A percentile compares a stretch with the other conserved stretches of the same genome.
Conservation (phyloP, 1,284 basidiomycete species). For the Ganoderma leucocontextum region DNA sequence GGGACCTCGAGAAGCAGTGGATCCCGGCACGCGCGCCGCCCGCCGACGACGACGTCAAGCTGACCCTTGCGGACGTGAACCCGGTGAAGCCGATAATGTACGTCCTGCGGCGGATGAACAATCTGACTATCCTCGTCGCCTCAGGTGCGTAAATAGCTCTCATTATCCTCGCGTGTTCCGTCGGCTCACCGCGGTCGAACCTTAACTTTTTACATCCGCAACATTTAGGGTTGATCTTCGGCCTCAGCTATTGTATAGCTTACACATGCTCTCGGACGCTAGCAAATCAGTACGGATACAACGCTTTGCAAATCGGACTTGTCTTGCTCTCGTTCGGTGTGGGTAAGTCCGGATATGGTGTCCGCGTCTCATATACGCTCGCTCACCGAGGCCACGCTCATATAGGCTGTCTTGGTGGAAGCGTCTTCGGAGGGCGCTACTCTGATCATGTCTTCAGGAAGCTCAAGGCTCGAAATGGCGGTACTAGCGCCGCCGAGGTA, state of each 20-base stretch:
- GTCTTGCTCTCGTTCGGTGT: constrained; percentile 79
- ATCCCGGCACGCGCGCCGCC: constrained; percentile 12
- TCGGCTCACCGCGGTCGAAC: background rate
- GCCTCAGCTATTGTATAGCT: constrained; percentile 71
- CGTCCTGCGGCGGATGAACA: constrained; percentile 71
- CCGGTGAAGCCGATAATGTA: constrained; percentile 67
- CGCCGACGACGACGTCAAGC: constrained; percentile 50
- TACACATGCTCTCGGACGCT: constrained; percentile 82
- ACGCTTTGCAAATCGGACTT: constrained; percentile 77
- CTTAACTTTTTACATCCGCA: background rate
- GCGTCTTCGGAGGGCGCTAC: constrained; percentile 79
- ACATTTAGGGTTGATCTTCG: constrained; percentile 71
- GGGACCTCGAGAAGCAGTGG: constrained; percentile 31
- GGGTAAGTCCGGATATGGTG: constrained; percentile 50
- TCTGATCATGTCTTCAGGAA: constrained; percentile 71
- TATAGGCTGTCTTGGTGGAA: constrained; percentile 72
- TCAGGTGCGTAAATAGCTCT: constrained; percentile 50
- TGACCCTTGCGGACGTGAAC: constrained; percentile 77
- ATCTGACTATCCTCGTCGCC: constrained; percentile 69
- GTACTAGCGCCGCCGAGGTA: constrained; percentile 73
- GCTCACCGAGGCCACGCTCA: background rate
- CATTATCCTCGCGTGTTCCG: background rate
- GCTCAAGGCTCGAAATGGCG: constrained; percentile 67
- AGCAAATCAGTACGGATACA: constrained; percentile 68
- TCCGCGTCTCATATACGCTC: background rate